Evolutionary conservation across 2,329 filamentous ascomycete species (phyloP), one percentile per base, ranked within the genome.

Genomic region (Monilinia laxa): DNA sequence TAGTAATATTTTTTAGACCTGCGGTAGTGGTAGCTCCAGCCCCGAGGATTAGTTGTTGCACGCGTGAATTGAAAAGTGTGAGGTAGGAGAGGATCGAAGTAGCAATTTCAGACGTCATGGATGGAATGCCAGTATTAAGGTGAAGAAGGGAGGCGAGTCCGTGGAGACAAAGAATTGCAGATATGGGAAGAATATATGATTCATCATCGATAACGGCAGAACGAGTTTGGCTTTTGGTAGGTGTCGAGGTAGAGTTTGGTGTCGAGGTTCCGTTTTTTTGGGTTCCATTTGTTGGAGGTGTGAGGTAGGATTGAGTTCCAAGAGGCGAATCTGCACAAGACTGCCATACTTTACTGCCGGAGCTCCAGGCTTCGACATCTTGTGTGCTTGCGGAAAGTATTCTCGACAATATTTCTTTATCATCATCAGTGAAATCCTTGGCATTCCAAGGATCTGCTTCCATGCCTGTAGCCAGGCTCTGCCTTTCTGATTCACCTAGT

Each of bases 31-130:
- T 97, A 4, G 95, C 95, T 5, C 95, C 95, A 1, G 95, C 95
- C 1, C 95, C 95, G 9, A 99, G 87, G 70, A 99, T 97, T 67
- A 99, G 85, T 76, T 99, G 95, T n/a, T 91, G 96, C 67, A 93
- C 93, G 25, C 95, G 90, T 2, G 93, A 97, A 78, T 99, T 97
- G 83, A 98, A 99, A 4, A 96, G 84, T 71, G 95, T 91, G 18
- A 98, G 83, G 75, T 96, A 96, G 28, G 95, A 89, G 53, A 97
- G 82, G 14, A 99, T 84, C 0, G 88, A 89, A 3, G 85, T 82
- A 0, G 92, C 90, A 64, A 97, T 89, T 67, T 97, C 93, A 2
- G 88, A 83, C 1, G 92, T 91, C 87, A 97, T 93, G 68, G 90
- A 94, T 1, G 95, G 94, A 67, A 98, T 94, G 42, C 89, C 89